Evolutionary conservation across 345 rosid genomes (phyloP).

Genomic region (Laguncularia racemosa): DNA sequence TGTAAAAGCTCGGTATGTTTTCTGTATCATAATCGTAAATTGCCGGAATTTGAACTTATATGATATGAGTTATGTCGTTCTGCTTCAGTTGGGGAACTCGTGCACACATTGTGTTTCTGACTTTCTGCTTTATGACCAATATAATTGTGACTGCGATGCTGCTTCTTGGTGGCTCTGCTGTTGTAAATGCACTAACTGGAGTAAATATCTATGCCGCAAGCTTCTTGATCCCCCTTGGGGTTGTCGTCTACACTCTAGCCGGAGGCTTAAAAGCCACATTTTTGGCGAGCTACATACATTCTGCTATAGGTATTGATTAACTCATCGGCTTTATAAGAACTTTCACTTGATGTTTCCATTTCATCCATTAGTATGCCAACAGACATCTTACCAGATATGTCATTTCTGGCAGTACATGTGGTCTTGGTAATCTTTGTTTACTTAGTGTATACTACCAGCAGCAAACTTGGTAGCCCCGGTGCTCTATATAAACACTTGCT

Average conservation of each 20-base stretch:
- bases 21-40: too few species aligned
- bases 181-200: slow-evolving; percentile 88
- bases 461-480: slow-evolving; percentile 76
- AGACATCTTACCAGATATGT: too few species aligned
- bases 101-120: slow-evolving; percentile 77
- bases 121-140: slow-evolving; percentile 77
- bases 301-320: slow-evolving; percentile 52
- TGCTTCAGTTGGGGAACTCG: slow-evolving; percentile 76
- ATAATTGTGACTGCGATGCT: slow-evolving; percentile 86
- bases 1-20: slow-evolving; percentile 75
- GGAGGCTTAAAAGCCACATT: slow-evolving; percentile 96
- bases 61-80: background rate
- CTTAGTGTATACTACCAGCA: slow-evolving; percentile 77
- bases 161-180: slow-evolving; percentile 90
- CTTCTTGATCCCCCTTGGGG: slow-evolving; percentile 93
- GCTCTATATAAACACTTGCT: slow-evolving; percentile 39
- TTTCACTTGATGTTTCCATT: background rate
- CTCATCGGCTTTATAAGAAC: too few species aligned
- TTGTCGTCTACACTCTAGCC: slow-evolving; percentile 75
- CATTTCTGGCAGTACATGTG: slow-evolving; percentile 48
- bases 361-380: slow-evolving; percentile 6
- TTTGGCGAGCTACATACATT: slow-evolving; percentile 90
- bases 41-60: too few species aligned
- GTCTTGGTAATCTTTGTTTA: slow-evolving; percentile 72
- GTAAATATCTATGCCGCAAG: slow-evolving; percentile 85